Evolutionary conservation across 345 rosid species (phyloP).

Genomic region (Camelina hispida): DNA sequence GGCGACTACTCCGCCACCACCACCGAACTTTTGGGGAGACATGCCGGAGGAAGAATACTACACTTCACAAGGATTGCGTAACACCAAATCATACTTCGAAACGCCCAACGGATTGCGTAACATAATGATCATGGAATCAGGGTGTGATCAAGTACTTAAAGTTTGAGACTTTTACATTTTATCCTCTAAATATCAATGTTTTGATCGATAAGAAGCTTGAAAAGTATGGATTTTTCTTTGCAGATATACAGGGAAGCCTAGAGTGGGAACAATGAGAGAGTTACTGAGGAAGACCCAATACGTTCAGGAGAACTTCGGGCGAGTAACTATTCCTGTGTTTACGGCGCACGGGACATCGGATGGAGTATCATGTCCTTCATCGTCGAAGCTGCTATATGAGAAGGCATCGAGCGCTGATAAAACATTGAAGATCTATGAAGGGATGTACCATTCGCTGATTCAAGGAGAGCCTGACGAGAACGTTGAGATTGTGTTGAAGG

Average conservation of each 20-base stretch:
- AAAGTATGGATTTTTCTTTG: not conserved
- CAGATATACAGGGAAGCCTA: slow-evolving; percentile 79
- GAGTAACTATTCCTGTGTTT: slow-evolving; percentile 60
- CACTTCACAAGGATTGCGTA: slow-evolving; percentile 80
- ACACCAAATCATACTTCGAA: slow-evolving; percentile 76
- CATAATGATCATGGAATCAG: too few species aligned
- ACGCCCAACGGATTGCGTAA: slow-evolving; percentile 89
- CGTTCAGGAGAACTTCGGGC: slow-evolving; percentile 74
- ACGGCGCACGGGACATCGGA: too few species aligned
- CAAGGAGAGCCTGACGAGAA: too few species aligned
- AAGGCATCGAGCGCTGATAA: too few species aligned
- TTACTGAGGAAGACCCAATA: slow-evolving; percentile 69
- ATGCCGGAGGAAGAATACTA: slow-evolving; percentile 92
- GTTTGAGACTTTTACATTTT: not conserved
- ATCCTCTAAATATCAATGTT: too few species aligned
- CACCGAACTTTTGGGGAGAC: slow-evolving; percentile 79
- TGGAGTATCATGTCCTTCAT: too few species aligned
- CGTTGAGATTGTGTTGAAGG: too few species aligned
- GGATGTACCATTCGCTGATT: too few species aligned
- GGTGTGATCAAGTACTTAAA: too few species aligned
- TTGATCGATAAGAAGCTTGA: not conserved
- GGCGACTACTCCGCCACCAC: slow-evolving; percentile 33
- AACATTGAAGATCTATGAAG: too few species aligned
- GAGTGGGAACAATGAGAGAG: slow-evolving; percentile 98
- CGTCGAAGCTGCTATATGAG: too few species aligned